These are phyloP conservation scores for Globisporangium orthogonon DNA, from an alignment of 352 stramenopile genomes.

Conservation along the genomic window DNA sequence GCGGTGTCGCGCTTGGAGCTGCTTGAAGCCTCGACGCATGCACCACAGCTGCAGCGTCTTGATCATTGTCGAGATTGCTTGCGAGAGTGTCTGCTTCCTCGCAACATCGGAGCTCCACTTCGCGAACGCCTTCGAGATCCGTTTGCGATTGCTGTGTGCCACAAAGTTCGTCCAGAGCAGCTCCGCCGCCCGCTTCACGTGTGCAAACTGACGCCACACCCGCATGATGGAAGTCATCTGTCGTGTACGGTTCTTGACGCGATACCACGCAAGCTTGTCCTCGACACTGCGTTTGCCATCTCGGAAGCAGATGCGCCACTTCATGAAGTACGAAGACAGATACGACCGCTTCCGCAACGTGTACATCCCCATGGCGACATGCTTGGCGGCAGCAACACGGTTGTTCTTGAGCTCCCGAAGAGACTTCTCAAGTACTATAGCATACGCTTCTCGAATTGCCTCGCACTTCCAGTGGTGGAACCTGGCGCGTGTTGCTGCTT, in stretches of 20 bases:
- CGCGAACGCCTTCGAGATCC: background rate
- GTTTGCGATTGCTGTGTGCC: background rate
- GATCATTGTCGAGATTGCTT: background rate
- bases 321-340: constrained; percentile 17
- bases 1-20: constrained; percentile 10
- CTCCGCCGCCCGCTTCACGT: background rate
- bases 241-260: background rate
- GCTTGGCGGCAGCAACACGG: constrained; percentile 13
- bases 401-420: constrained; percentile 7
- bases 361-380: constrained; percentile 18
- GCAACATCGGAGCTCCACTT: constrained; percentile 10
- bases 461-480: constrained; percentile 12
- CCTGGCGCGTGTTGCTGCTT: background rate
- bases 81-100: background rate
- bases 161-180: constrained; percentile 1
- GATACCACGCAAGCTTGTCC: background rate
- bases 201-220: background rate
- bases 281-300: background rate
- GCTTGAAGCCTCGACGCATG: constrained; percentile 12
- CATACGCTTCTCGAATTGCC: background rate
- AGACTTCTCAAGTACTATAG: background rate
- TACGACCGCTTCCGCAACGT: constrained; percentile 22
- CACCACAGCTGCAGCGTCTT: constrained; percentile 9
- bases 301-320: constrained; percentile 14
- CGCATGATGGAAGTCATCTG: background rate